Evolutionary conservation across 176 grass and related monocot species (phyloP).

Genomic region (Oryza meridionalis): DNA sequence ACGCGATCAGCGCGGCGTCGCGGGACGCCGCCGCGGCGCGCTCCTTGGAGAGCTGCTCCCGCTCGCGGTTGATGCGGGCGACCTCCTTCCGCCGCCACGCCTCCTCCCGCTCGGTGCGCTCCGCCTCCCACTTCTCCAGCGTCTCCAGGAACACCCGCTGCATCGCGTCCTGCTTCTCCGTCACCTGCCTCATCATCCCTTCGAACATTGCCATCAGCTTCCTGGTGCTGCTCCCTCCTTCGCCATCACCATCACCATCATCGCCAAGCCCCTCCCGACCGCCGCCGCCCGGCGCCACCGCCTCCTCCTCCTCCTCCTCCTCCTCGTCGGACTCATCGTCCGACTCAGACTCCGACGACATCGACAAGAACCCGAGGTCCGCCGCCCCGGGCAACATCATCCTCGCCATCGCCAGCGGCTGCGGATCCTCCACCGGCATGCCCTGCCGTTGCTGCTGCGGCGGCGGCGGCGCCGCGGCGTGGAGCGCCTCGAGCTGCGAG

Average conservation of each 20-base stretch:
- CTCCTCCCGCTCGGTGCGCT: slow-evolving; percentile 80
- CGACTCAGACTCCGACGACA: slow-evolving; percentile 53
- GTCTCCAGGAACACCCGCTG: slow-evolving; percentile 73
- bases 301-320: slow-evolving; percentile 50
- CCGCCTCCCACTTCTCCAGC: slow-evolving; percentile 69
- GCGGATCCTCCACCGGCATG: slow-evolving; percentile 6
- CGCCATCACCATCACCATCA: background rate
- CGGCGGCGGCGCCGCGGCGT: slow-evolving; percentile 32
- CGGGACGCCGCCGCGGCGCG: slow-evolving; percentile 70
- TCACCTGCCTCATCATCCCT: slow-evolving; percentile 65
- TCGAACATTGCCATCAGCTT: slow-evolving; percentile 79
- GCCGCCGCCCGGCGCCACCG: slow-evolving; percentile 2
- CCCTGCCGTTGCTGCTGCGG: background rate
- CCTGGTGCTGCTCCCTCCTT: slow-evolving; percentile 19
- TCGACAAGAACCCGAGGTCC: slow-evolving; percentile 64
- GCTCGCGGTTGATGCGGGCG: slow-evolving; percentile 65
- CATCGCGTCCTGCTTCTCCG: slow-evolving; percentile 81
- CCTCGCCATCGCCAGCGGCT: slow-evolving; percentile 21
- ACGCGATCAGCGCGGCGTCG: slow-evolving; percentile 75
- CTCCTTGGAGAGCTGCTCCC: slow-evolving; percentile 66
- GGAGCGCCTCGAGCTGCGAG: slow-evolving; percentile 72
- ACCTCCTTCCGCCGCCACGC: slow-evolving; percentile 78
- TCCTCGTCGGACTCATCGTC: slow-evolving; percentile 38
- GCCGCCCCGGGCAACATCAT: background rate
- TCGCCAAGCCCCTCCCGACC: slow-evolving; percentile 16